Conservation (phyloP, 1,139 yeast genomes). For the Ogataea hybrid region DNA sequence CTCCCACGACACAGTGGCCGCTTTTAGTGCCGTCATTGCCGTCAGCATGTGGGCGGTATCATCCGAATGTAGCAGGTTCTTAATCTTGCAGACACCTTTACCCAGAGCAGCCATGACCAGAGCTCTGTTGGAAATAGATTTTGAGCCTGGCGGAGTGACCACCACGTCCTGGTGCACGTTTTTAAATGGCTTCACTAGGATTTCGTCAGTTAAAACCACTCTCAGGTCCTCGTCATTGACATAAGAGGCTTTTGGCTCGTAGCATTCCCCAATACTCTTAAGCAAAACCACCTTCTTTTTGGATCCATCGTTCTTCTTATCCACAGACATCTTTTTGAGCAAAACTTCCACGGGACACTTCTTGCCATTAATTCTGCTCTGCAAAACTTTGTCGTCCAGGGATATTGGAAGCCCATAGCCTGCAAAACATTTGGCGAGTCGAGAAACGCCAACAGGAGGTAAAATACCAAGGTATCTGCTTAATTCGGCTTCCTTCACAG, state of each 20-base stretch:
- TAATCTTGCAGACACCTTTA: constrained; percentile 75
- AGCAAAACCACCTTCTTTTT: constrained; percentile 84
- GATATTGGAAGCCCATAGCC: constrained; percentile 87
- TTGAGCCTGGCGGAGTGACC: constrained; percentile 92
- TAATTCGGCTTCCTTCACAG: constrained; percentile 92
- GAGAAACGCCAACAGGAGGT: constrained; percentile 91
- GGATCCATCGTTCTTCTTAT: constrained; percentile 92
- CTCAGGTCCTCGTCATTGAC: constrained; percentile 79
- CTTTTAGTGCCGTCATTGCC: constrained; percentile 76
- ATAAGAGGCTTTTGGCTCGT: constrained; percentile 83
- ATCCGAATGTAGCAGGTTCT: constrained; percentile 87
- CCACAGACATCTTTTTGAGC: constrained; percentile 86
- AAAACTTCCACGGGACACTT: constrained; percentile 71
- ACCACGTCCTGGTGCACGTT: constrained; percentile 44
- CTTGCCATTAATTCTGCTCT: constrained; percentile 65
- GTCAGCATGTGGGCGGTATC: constrained; percentile 94
- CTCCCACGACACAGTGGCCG: constrained; percentile 78
- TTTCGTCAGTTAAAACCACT: constrained; percentile 82
- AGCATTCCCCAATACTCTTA: constrained; percentile 83
- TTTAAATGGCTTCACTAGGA: constrained; percentile 58
- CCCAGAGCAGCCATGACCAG: constrained; percentile 90
- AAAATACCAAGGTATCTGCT: constrained; percentile 86
- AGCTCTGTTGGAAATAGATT: constrained; percentile 95
- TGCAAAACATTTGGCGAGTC: constrained; percentile 76
- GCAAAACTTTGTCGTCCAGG: constrained; percentile 69